Base-by-base conservation (phyloP, 2,329 filamentous ascomycete genomes). In the Aspergillus pseudonomiae region DNA sequence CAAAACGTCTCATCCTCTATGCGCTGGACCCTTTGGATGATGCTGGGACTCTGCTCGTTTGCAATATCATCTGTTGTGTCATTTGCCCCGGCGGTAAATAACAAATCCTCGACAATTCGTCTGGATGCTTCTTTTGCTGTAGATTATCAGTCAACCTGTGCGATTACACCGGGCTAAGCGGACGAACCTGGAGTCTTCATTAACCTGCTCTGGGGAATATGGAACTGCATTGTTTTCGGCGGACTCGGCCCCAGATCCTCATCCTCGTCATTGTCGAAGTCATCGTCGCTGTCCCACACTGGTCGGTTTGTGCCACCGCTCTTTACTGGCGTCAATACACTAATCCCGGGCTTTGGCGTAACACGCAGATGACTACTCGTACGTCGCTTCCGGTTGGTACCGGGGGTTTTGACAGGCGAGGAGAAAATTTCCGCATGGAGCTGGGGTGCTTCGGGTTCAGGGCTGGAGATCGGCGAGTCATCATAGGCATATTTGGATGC, bases 391-490 rank as follows among this genome's bases (percentile, higher is more conserved):
- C 73, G 80, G 77, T 56, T 79, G 73, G 71, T 79, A 72, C 63
- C 80, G 73, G 68, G 78, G 63, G 73, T 79, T 61, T 84, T 86
- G 60, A 89, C 78, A 0, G 93, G 92, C 1, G 91, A 93, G 77
- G 90, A 88, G 79, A 97, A 97, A 9, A 94, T 88, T 67, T 96
- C 94, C 55, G 91, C 89, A 65, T 93, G 89, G 46, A 98, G 82
- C 74, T 93, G 91, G 0, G 94, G 94, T 11, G 91, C 90, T 24
- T 90, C 89, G 68, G 91, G 89, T 64, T 92, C 91, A 0, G 95
- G 91, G 16, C 89, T 92, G 46, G 90, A 92, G 75, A 87, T 85
- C 32, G 89, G 86, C 54, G 88, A 86, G 59, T 80, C 72, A 60
- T 77, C 74, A 58, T 72, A 73, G 16, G 65, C 67, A 61, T 74